These are phyloP conservation scores for Sarocladiaceae sp. DNA, from an alignment of 2,329 filamentous ascomycete species.

Conservation along the genomic window DNA sequence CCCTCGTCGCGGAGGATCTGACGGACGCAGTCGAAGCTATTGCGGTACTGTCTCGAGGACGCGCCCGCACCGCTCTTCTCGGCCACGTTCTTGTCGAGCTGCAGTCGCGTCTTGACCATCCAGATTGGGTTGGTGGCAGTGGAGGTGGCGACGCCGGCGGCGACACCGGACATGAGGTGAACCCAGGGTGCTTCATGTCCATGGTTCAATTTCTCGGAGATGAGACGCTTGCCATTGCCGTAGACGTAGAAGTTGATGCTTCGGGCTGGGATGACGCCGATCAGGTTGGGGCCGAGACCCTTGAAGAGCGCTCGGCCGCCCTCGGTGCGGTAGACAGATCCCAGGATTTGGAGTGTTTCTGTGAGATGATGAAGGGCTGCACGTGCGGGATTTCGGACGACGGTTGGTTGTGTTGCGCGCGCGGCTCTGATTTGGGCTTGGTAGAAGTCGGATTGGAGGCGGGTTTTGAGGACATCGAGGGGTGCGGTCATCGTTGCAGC, in stretches of 20 bases:
- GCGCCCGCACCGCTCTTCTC: constrained; percentile 44
- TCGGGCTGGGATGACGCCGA: constrained; percentile 82
- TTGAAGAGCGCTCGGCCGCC: constrained; percentile 88
- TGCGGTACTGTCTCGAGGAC: constrained; percentile 66
- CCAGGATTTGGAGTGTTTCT: constrained; percentile 82
- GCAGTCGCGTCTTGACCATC: constrained; percentile 88
- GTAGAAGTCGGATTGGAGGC: constrained; percentile 92
- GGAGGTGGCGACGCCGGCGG: constrained; percentile 76
- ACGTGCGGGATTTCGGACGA: constrained; percentile 55
- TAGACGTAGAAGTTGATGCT: constrained; percentile 94
- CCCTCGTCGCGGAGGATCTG: constrained; percentile 80
- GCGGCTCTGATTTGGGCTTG: constrained; percentile 70
- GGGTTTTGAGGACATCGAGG: constrained; percentile 88
- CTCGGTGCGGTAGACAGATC: constrained; percentile 71
- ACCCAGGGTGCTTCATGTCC: constrained; percentile 66
- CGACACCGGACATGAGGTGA: constrained; percentile 69
- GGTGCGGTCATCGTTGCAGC: constrained; percentile 89
- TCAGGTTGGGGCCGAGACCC: constrained; percentile 81
- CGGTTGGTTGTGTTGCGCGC: constrained; percentile 52
- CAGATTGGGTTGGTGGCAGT: constrained; percentile 95
- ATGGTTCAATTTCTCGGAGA: constrained; percentile 67
- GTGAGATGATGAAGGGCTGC: constrained; percentile 67
- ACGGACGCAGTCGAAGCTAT: constrained; percentile 79
- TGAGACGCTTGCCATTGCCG: constrained; percentile 80
- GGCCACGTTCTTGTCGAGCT: constrained; percentile 81